phyloP scores from a whole-genome alignment of 352 stramenopile genomes.

The Pythium volutum region DNA sequence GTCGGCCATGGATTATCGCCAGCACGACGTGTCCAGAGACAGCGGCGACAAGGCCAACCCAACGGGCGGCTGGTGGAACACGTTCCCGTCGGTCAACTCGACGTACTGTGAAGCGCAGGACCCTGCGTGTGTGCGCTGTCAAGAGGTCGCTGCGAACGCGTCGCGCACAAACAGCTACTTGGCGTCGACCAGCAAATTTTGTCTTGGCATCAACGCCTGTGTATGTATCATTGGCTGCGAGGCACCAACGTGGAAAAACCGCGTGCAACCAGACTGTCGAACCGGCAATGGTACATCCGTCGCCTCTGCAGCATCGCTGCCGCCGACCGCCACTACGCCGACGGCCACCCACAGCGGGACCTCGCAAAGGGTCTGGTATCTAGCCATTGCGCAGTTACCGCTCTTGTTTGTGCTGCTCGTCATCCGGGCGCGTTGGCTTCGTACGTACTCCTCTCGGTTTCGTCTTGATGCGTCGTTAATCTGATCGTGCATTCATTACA shows the following conservation, averaged over 20 bases:
- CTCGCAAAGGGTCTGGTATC: conserved; percentile 12
- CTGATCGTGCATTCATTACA: neutral
- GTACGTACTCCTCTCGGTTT: conserved; percentile 7
- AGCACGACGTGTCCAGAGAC: conserved; percentile 32
- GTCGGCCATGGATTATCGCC: conserved; percentile 33
- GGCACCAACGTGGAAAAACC: conserved; percentile 16
- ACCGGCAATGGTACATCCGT: neutral
- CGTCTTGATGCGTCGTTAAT: neutral
- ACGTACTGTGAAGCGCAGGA: conserved; percentile 52
- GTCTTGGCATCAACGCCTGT: conserved; percentile 34
- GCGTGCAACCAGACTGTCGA: conserved; percentile 9
- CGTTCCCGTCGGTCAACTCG: conserved; percentile 41
- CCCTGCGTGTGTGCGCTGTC: conserved; percentile 38
- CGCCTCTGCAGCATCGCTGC: neutral
- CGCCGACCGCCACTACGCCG: neutral
- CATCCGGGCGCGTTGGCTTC: conserved; percentile 7
- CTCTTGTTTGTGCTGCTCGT: conserved; percentile 12
- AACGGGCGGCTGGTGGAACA: conserved; percentile 34
- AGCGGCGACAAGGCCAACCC: conserved; percentile 30
- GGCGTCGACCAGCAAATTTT: conserved; percentile 51
- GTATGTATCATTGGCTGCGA: conserved; percentile 57
- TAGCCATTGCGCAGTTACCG: conserved; percentile 17
- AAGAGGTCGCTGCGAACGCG: conserved; percentile 37
- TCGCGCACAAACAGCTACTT: conserved; percentile 36
- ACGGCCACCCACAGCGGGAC: neutral